Evolutionary conservation across 169 alveolate genomes (phyloP).

Genomic region (Neospora caninum): DNA sequence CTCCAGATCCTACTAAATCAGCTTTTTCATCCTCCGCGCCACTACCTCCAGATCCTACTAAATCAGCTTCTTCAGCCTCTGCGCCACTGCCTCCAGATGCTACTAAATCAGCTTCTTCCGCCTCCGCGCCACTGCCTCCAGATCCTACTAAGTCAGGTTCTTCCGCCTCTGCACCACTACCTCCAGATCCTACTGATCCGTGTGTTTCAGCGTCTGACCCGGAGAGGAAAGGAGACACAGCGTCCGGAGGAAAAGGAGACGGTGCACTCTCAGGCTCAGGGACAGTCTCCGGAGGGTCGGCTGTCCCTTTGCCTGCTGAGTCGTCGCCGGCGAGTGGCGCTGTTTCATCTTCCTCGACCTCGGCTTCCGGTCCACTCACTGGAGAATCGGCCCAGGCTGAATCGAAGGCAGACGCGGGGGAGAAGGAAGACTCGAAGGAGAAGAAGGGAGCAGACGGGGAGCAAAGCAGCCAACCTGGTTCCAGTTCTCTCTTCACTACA

Average conservation of each 20-base stretch:
- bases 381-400: not conserved
- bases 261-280: not conserved
- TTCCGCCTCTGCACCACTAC: not conserved
- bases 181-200: conserved; percentile 16
- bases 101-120: not conserved
- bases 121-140: conserved; percentile 24
- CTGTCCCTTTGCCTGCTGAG: not conserved
- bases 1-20: not conserved
- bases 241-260: not conserved
- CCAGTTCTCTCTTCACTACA: not conserved
- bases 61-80: not conserved
- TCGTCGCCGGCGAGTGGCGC: not conserved
- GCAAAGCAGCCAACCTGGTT: too few relatives aligned
- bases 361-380: too few relatives aligned
- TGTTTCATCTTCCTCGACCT: not conserved
- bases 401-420: not conserved
- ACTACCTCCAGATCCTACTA: not conserved
- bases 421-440: too few relatives aligned
- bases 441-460: too few relatives aligned
- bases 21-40: not conserved
- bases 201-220: not conserved
- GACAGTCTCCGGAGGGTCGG: not conserved
- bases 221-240: not conserved
- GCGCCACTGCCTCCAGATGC: conserved; percentile 23
- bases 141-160: not conserved